Evolutionary conservation across 495 filamentous ascomycete species (phyloP).

Genomic region (Cercophora scortea): DNA sequence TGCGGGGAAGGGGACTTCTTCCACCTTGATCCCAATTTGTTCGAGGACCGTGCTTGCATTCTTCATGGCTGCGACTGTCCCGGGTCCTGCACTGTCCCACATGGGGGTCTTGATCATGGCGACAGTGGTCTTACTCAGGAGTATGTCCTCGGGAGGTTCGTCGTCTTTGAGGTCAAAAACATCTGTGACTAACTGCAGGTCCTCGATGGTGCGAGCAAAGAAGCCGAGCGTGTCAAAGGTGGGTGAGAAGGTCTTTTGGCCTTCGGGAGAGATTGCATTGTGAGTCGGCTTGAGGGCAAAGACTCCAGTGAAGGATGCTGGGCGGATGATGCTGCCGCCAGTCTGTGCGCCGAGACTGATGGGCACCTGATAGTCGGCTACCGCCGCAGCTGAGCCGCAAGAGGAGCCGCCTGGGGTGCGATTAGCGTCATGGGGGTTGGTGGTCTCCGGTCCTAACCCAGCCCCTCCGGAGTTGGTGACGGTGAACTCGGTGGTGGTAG

Average conservation of each 20-base stretch:
- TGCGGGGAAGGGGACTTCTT: background rate
- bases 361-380: slow-evolving; percentile 43
- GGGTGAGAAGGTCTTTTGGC: slow-evolving; percentile 37
- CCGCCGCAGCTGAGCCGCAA: slow-evolving; percentile 44
- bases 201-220: slow-evolving; percentile 39
- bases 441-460: slow-evolving; percentile 15
- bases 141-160: slow-evolving; percentile 9
- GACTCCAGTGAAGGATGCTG: slow-evolving; percentile 46
- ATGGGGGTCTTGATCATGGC: slow-evolving; percentile 39
- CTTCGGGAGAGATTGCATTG: slow-evolving; percentile 47
- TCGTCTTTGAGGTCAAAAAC: slow-evolving; percentile 44
- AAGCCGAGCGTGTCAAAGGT: slow-evolving; percentile 48
- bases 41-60: slow-evolving; percentile 30
- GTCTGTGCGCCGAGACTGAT: slow-evolving; percentile 45
- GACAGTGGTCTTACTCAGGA: slow-evolving; percentile 34
- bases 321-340: slow-evolving; percentile 41
- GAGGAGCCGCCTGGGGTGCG: slow-evolving; percentile 49
- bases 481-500: slow-evolving; percentile 46
- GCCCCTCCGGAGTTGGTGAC: slow-evolving; percentile 20
- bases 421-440: slow-evolving; percentile 38
- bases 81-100: slow-evolving; percentile 42
- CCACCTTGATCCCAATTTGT: background rate
- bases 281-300: slow-evolving; percentile 52
- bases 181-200: slow-evolving; percentile 41
- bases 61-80: slow-evolving; percentile 34